phyloP scores from a whole-genome alignment of 2,329 filamentous ascomycete species.

The Fusarium heterosporum region DNA sequence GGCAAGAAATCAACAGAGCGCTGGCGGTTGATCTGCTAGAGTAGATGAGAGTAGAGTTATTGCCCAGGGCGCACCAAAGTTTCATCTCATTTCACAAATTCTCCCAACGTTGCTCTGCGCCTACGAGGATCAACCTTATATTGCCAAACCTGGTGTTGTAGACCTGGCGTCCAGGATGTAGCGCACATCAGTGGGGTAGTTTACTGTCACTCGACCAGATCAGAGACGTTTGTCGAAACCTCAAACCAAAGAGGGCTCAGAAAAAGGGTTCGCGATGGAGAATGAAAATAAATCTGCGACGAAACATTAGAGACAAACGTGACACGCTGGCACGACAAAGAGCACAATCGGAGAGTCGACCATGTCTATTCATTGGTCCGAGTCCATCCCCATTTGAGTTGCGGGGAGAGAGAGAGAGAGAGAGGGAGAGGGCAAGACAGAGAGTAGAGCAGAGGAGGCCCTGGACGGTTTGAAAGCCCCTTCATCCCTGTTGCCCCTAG shows the following conservation, averaged over 20 bases:
- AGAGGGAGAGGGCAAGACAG: neutral
- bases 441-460: neutral
- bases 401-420: slow-evolving; percentile 5
- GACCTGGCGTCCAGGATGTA: slow-evolving; percentile 20
- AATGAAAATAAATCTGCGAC: slow-evolving; percentile 18
- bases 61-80: neutral
- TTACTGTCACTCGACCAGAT: slow-evolving; percentile 4
- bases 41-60: neutral
- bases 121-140: slow-evolving; percentile 15
- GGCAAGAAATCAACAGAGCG: slow-evolving; percentile 17
- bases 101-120: slow-evolving; percentile 6
- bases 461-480: slow-evolving; percentile 36
- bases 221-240: slow-evolving; percentile 11
- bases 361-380: slow-evolving; percentile 21
- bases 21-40: slow-evolving; percentile 1
- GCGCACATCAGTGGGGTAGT: slow-evolving; percentile 32
- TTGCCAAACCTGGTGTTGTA: slow-evolving; percentile 22
- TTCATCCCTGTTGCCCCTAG: slow-evolving; percentile 36
- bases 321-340: slow-evolving; percentile 36
- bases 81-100: slow-evolving; percentile 20
- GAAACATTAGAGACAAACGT: slow-evolving; percentile 33
- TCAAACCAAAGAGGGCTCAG: slow-evolving; percentile 9
- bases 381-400: slow-evolving; percentile 19
- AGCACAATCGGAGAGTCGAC: slow-evolving; percentile 18
- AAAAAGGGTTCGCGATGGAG: neutral